Evolutionary conservation across 108 stramenopile genomes (phyloP).

Genomic region (Aurantiochytrium sp.): DNA sequence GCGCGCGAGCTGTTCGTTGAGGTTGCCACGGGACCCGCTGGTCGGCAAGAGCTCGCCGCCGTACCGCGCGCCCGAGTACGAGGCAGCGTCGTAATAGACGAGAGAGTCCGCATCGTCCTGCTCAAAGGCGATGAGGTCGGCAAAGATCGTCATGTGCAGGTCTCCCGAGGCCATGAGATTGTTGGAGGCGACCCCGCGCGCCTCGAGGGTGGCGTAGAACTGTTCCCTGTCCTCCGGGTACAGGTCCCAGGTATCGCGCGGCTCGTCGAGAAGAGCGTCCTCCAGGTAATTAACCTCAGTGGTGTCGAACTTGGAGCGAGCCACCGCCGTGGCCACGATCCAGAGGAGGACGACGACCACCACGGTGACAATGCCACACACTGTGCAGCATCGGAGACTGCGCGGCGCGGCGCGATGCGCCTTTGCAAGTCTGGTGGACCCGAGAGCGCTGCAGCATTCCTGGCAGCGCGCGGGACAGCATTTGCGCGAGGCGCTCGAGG

Average conservation of each 20-base stretch:
- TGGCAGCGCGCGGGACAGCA: too few species aligned
- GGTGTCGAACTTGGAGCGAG: not conserved
- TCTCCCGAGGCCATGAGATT: not conserved
- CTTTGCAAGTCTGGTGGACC: too few species aligned
- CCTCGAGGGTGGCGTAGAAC: not conserved
- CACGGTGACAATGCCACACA: not conserved
- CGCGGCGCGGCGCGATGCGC: not conserved
- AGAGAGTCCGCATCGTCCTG: not conserved
- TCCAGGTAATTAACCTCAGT: not conserved
- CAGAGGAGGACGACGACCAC: not conserved
- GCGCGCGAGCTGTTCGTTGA: not conserved
- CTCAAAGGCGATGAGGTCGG: not conserved
- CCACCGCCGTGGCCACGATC: not conserved
- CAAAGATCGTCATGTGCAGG: not conserved
- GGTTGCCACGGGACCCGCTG: not conserved
- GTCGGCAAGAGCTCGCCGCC: not conserved
- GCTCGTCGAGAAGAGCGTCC: not conserved
- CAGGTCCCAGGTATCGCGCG: not conserved
- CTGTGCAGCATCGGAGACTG: not conserved
- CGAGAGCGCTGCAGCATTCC: too few species aligned
- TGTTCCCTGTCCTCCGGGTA: not conserved
- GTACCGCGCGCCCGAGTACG: not conserved
- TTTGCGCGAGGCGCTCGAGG: too few species aligned
- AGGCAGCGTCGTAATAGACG: not conserved
- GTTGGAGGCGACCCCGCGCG: not conserved